Conservation (phyloP, 148 eudicot species). For the Drosera capensis region DNA sequence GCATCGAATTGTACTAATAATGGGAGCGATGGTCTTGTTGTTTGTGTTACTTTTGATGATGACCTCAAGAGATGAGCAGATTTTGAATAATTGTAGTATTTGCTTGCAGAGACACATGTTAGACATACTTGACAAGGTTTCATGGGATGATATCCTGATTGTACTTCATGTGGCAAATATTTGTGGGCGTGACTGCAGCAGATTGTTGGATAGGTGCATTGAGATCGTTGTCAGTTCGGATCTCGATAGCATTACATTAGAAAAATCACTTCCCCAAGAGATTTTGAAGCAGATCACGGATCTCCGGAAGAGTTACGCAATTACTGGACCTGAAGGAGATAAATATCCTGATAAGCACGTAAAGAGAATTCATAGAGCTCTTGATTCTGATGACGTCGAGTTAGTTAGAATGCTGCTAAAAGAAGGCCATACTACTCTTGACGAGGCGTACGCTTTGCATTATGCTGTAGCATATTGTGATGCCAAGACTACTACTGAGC, state of each 20-base stretch:
- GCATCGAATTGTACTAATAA: no score
- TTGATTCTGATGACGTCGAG: constrained; percentile 88
- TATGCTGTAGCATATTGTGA: constrained; percentile 87
- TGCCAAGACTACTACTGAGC: constrained; percentile 53
- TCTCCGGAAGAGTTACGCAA: constrained; percentile 37
- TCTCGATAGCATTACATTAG: constrained; percentile 60
- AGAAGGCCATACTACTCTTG: constrained; percentile 61
- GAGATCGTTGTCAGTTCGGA: constrained; percentile 43
- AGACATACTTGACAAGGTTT: constrained; percentile 59
- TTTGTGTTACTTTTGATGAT: no score
- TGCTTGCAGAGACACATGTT: constrained; percentile 44
- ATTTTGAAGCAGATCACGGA: constrained; percentile 50
- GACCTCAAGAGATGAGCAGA: no score
- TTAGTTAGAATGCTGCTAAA: constrained; percentile 62
- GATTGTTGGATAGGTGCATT: constrained; percentile 37
- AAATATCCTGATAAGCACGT: constrained; percentile 61
- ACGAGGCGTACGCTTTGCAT: constrained; percentile 74
- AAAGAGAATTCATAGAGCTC: constrained; percentile 74
- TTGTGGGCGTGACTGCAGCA: constrained; percentile 54
- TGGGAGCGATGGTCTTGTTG: no score
- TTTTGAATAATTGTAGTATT: no score
- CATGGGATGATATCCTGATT: constrained; percentile 59
- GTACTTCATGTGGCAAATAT: constrained; percentile 49
- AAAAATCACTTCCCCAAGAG: constrained; percentile 44
- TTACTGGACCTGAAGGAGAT: constrained; percentile 20